Conservation (phyloP, 768 basidiomycete genomes). For the Boletus huronensis region DNA sequence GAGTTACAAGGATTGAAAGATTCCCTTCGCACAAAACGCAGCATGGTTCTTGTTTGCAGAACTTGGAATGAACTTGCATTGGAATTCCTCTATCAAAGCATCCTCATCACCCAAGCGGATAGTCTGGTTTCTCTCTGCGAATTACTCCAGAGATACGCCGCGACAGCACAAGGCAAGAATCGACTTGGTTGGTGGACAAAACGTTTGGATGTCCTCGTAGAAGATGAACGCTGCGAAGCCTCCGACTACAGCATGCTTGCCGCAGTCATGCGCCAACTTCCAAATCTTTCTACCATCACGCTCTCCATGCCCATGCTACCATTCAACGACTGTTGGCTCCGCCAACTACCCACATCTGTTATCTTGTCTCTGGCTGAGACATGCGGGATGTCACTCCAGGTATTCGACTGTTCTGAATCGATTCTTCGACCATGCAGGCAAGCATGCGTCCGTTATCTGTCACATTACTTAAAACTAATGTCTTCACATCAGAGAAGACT, state of each 20-base stretch:
- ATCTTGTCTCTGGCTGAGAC: conserved; percentile 23
- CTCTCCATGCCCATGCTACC: conserved; percentile 28
- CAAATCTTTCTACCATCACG: conserved; percentile 24
- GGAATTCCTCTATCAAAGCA: conserved; percentile 22
- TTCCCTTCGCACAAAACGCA: conserved; percentile 24
- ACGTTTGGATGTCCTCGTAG: conserved; percentile 25
- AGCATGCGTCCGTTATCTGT: conserved; percentile 2
- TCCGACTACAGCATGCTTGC: conserved; percentile 24
- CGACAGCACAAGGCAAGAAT: conserved; percentile 2
- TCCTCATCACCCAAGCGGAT: conserved; percentile 21
- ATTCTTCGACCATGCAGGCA: conserved; percentile 29
- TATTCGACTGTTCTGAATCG: conserved; percentile 31
- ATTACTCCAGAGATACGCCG: conserved; percentile 10
- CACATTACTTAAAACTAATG: not conserved
- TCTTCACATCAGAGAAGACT: conserved; percentile 21
- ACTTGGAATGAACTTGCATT: conserved; percentile 22
- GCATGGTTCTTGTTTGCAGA: conserved; percentile 23
- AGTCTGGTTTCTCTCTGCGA: conserved; percentile 13
- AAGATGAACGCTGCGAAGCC: conserved; percentile 25
- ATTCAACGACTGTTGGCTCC: conserved; percentile 25
- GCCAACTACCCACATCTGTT: conserved; percentile 22
- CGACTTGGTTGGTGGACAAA: conserved; percentile 27
- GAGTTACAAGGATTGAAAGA: conserved; percentile 16
- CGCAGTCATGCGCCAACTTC: conserved; percentile 22
- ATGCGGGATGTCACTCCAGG: conserved; percentile 24